Evolutionary conservation across 225 moss, liverwort and hornwort genomes (phyloP).

Genomic region (Physcomitrium patens): DNA sequence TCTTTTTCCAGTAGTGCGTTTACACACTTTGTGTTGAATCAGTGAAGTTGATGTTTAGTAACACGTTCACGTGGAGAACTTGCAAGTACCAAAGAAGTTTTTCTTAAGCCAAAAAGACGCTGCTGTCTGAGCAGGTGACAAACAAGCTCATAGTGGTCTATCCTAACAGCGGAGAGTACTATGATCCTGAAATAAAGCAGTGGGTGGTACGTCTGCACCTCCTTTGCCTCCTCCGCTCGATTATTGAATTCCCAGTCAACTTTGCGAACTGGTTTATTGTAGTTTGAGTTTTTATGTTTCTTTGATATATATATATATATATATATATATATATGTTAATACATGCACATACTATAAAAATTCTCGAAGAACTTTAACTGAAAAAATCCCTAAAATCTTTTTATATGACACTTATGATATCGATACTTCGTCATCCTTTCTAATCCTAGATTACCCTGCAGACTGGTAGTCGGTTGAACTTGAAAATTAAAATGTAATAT

Average conservation of each 20-base stretch:
- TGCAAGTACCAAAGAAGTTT: background rate
- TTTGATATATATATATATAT: no score
- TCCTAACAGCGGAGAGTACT: conserved; percentile 96
- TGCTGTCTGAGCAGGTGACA: conserved; percentile 63
- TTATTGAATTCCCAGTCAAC: background rate
- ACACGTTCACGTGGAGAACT: background rate
- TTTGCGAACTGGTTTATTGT: conserved; percentile 12
- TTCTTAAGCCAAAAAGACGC: background rate
- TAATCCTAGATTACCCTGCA: no score
- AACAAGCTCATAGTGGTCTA: conserved; percentile 92
- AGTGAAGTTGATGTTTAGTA: background rate
- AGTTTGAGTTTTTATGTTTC: no score
- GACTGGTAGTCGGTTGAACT: background rate
- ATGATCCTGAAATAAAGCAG: conserved; percentile 74
- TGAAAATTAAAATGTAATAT: background rate
- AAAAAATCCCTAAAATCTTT: no score
- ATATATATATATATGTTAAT: background rate
- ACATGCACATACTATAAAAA: background rate
- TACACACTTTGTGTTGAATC: no score
- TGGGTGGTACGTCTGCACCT: conserved; percentile 83
- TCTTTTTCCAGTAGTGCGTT: no score
- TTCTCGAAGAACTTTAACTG: no score
- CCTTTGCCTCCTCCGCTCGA: background rate
- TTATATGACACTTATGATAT: no score
- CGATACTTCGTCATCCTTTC: background rate